Conservation (phyloP, 1,284 basidiomycete genomes). For the Boletus holoroseus region DNA sequence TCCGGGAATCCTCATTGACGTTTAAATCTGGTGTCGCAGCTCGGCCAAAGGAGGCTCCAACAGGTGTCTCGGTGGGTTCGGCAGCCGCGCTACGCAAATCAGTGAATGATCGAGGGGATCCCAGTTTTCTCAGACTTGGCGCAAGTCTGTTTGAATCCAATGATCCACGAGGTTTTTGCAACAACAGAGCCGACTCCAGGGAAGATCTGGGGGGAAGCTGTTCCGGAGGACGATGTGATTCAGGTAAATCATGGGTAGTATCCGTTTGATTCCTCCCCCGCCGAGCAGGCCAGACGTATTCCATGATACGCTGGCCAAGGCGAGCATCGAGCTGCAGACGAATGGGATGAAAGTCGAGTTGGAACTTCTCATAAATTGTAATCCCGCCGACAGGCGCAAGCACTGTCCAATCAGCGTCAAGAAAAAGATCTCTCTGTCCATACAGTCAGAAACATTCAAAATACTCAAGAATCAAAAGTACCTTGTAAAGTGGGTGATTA, state of each 20-base stretch:
- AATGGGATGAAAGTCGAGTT: conserved; percentile 81
- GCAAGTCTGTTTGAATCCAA: conserved; percentile 27
- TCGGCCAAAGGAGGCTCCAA: conserved; percentile 19
- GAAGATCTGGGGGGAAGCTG: conserved; percentile 32
- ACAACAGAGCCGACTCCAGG: conserved; percentile 41
- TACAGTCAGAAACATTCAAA: conserved; percentile 9
- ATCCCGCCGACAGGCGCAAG: conserved; percentile 93
- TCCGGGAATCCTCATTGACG: conserved; percentile 24
- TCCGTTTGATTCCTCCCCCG: conserved; percentile 38
- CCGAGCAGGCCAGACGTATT: conserved; percentile 80
- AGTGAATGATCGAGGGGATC: conserved; percentile 63
- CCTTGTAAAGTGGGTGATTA: conserved; percentile 65
- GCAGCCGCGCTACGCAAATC: conserved; percentile 52
- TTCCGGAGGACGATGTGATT: conserved; percentile 19
- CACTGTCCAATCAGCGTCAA: conserved; percentile 73
- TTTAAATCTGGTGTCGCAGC: conserved; percentile 20
- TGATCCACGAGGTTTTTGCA: conserved; percentile 32
- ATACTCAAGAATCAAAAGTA: conserved; percentile 28
- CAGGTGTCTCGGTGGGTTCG: conserved; percentile 32
- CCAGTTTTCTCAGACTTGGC: conserved; percentile 46
- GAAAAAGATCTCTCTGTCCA: conserved; percentile 56
- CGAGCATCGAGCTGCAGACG: conserved; percentile 82
- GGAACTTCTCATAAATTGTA: conserved; percentile 81
- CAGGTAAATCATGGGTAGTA: conserved; percentile 18
- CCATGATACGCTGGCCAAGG: conserved; percentile 80